A percentile compares a stretch with the other conserved stretches of the same genome.
Evolutionary conservation across 805 yeast species (phyloP).

Genomic region (Candida anglica): DNA sequence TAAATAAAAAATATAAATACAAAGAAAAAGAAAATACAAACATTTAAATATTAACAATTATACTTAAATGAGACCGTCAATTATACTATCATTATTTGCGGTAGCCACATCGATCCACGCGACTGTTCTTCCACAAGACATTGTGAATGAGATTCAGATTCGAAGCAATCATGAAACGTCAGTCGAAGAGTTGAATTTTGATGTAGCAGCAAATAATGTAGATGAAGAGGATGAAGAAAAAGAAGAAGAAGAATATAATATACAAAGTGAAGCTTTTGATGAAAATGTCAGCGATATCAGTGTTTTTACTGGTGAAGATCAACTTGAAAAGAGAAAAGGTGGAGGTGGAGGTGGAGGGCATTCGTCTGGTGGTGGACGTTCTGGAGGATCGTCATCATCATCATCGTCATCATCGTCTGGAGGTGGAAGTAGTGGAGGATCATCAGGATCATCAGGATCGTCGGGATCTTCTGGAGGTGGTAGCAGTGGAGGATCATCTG

Average conservation of each 20-base stretch:
- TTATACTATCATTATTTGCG: background rate
- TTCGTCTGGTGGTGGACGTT: background rate
- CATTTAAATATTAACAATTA: too few relatives aligned
- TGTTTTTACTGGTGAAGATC: too few relatives aligned
- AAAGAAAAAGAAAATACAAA: background rate
- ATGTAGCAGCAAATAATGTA: background rate
- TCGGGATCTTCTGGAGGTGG: slow-evolving; percentile 1
- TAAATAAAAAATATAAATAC: too few relatives aligned
- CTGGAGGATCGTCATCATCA: too few relatives aligned
- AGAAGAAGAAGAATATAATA: background rate
- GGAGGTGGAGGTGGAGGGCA: background rate
- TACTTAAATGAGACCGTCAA: background rate
- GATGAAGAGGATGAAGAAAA: background rate
- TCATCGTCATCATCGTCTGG: too few relatives aligned
- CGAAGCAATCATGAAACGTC: background rate
- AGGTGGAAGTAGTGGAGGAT: slow-evolving; percentile 1
- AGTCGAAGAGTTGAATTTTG: background rate
- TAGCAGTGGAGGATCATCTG: slow-evolving; percentile 1
- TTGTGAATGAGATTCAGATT: background rate
- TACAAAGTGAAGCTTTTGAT: too few relatives aligned
- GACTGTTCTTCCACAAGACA: background rate
- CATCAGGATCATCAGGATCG: background rate
- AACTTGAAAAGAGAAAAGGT: background rate
- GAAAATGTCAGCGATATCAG: too few relatives aligned
- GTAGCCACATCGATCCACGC: background rate